These are phyloP conservation scores for Taphrina flavorubra DNA, from an alignment of 1,139 yeast species.

Conservation along the genomic window DNA sequence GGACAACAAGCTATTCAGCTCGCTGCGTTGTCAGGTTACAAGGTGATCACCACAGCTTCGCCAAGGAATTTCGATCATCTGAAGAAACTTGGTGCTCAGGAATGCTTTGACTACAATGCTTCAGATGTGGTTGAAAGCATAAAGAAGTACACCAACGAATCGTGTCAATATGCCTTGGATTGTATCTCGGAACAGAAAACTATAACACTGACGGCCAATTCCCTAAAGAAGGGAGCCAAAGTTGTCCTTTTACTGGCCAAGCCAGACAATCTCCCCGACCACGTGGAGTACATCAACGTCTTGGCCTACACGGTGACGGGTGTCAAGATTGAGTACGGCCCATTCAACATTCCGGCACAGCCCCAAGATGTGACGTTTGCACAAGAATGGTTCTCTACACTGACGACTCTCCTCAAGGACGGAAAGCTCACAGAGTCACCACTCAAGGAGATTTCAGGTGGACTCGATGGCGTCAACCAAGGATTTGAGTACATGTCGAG, in stretches of 20 bases:
- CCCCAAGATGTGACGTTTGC: slow-evolving; percentile 43
- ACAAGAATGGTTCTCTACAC: slow-evolving; percentile 35
- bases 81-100: slow-evolving; percentile 64
- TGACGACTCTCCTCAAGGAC: slow-evolving; percentile 44
- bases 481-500: slow-evolving; percentile 41
- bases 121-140: slow-evolving; percentile 59
- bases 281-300: slow-evolving; percentile 15
- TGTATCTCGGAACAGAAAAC: slow-evolving; percentile 55
- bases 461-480: slow-evolving; percentile 43
- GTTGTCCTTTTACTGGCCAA: slow-evolving; percentile 26
- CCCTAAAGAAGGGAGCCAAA: slow-evolving; percentile 18
- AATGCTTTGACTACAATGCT: slow-evolving; percentile 64
- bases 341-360: slow-evolving; percentile 24
- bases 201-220: slow-evolving; percentile 8
- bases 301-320: slow-evolving; percentile 34
- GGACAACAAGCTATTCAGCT: slow-evolving; percentile 64
- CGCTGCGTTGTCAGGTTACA: slow-evolving; percentile 60
- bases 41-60: slow-evolving; percentile 64
- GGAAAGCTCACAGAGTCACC: slow-evolving; percentile 42
- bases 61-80: slow-evolving; percentile 56
- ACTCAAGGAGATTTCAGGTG: slow-evolving; percentile 42
- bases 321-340: slow-evolving; percentile 15
- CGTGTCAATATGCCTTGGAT: slow-evolving; percentile 62
- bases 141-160: slow-evolving; percentile 55
- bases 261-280: slow-evolving; percentile 7